Evolutionary conservation across 1,139 yeast species (phyloP).

Genomic region (Casaregolazyma lundiana): DNA sequence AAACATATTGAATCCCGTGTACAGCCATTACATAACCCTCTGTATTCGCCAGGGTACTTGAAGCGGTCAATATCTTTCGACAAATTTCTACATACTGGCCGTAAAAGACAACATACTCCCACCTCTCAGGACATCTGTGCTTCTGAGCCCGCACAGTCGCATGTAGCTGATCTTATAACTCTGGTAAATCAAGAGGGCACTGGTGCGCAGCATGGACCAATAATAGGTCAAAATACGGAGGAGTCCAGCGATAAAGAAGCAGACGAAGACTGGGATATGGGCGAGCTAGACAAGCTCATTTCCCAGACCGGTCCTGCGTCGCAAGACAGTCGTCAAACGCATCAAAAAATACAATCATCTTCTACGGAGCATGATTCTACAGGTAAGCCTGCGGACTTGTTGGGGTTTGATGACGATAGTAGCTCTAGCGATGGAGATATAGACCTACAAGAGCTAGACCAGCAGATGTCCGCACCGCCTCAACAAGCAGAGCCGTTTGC

Average conservation of each 20-base stretch:
- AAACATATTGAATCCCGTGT: not conserved
- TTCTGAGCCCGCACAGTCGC: not conserved
- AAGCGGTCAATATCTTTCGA: constrained; percentile 14
- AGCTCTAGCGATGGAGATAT: constrained; percentile 5
- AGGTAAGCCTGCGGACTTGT: not conserved
- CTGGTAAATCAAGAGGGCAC: not conserved
- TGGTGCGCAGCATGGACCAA: not conserved
- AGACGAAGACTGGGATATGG: constrained; percentile 10
- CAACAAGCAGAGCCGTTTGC: not conserved
- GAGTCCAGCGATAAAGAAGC: constrained; percentile 1
- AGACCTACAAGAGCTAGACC: constrained; percentile 9
- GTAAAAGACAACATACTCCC: constrained; percentile 1
- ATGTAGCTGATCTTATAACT: constrained; percentile 5
- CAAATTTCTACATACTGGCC: constrained; percentile 1
- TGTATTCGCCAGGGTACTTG: constrained; percentile 22
- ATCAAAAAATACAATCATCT: not conserved
- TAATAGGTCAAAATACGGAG: not conserved
- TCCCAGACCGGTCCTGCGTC: constrained; percentile 1
- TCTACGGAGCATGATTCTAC: not conserved
- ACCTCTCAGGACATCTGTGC: not conserved
- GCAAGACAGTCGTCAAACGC: not conserved
- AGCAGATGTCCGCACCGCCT: constrained; percentile 1
- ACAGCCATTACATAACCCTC: constrained; percentile 6
- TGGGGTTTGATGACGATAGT: constrained; percentile 4
- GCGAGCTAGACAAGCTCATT: constrained; percentile 8